Base-by-base conservation (phyloP, 768 basidiomycete genomes). In the Agaricus blazei region DNA sequence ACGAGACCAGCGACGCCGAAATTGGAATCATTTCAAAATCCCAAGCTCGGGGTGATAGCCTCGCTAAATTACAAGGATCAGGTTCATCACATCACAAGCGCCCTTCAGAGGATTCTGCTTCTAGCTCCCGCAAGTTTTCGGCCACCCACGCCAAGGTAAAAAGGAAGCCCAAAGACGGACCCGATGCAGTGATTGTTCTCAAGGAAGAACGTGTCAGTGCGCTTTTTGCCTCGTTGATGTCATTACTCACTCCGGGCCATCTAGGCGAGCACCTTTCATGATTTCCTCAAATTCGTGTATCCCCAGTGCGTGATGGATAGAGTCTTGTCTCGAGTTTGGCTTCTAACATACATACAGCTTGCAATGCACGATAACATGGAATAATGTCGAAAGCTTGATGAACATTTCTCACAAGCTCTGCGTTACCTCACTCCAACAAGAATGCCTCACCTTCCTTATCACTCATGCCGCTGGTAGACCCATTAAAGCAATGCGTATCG, bases 331-430 rank as follows among this genome's bases (percentile, higher is more conserved):
- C 23, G 7, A 12, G 27, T 15, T 52, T 36, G 2, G 40, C 11
- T 52, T 36, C 8, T 45, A 1, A 11, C 55, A 51, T 12, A 61
- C 49, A 34, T 40, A 24, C 62, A 90, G 88, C 60, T 76, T 95
- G 52, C 89, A 93, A 60, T 96, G 93, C 71, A 90, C 90, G 8
- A 93, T 96, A 52, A 88, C 91, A 0, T 98, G 94, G 92, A 90
- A 91, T 62, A 97, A 97, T 67, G 95, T 93, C 27, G 93, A 92
- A 62, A 87, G 87, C 40, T 79, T 93, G 41, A 88, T 94, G 83
- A 91, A 94, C 64, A 87, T 96, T 23, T 85, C 92, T 2, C 85
- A 90, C 69, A 95, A 93, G 65, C 83, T 96, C 53, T 89, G 88
- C 59, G 89, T 91, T 4, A 85, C 90, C 1, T 74, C 88, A 2